A percentile compares a stretch with the other conserved stretches of the same genome.
Evolutionary conservation across 371 early-diverging fungal genomes (phyloP).

Genomic region (Syncephalastrum sp.): DNA sequence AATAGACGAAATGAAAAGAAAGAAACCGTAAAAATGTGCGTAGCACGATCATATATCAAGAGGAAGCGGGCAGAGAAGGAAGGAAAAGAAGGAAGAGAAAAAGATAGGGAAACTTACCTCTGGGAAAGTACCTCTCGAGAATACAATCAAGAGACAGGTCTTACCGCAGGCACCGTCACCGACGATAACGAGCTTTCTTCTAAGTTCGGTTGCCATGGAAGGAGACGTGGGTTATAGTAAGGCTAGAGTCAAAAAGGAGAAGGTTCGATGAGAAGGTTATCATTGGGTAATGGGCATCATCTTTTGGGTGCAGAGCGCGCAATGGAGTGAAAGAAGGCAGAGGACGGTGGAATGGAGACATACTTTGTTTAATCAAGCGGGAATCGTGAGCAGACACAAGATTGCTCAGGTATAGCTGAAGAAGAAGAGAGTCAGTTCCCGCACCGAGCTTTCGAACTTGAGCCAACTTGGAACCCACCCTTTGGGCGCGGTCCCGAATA

Average conservation of each 20-base stretch:
- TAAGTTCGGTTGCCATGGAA: conserved; percentile 63
- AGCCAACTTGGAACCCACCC: too few species aligned
- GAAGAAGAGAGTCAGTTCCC: conserved; percentile 2
- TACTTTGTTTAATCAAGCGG: conserved; percentile 8
- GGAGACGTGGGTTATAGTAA: conserved; percentile 2
- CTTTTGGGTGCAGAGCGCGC: not conserved
- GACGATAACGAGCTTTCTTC: conserved; percentile 92
- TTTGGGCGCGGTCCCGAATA: too few species aligned
- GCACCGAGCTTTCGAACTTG: too few species aligned
- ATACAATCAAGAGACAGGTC: conserved; percentile 91
- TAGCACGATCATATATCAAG: conserved; percentile 4
- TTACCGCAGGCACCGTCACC: conserved; percentile 97
- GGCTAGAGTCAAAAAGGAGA: not conserved
- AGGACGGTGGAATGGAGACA: not conserved
- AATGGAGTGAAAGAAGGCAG: not conserved
- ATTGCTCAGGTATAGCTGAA: conserved; percentile 14
- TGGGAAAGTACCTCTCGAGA: conserved; percentile 86
- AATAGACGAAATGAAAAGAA: not conserved
- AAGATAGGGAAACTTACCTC: conserved; percentile 51
- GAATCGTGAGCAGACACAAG: conserved; percentile 9
- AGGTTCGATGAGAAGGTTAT: not conserved
- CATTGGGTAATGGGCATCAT: conserved; percentile 2
- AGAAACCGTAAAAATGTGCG: conserved; percentile 1
- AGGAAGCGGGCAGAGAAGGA: too few species aligned
- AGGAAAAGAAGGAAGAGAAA: too few species aligned